These are phyloP conservation scores for Backusella sp. DNA, from an alignment of 192 early-diverging fungal genomes.

Conservation along the genomic window DNA sequence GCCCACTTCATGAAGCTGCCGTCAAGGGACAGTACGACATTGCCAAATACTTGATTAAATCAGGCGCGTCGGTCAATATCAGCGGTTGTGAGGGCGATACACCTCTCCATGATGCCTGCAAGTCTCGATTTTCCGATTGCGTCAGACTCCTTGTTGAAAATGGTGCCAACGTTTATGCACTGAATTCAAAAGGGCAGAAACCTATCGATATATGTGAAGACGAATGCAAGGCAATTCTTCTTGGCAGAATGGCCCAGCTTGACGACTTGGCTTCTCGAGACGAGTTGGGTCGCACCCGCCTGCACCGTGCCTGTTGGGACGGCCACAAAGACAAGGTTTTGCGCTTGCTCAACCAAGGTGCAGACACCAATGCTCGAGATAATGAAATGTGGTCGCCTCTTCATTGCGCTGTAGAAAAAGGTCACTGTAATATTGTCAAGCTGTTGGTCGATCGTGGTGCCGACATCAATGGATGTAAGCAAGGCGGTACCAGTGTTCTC, in stretches of 20 bases:
- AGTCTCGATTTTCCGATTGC: conserved; percentile 45
- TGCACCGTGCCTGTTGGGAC: conserved; percentile 50
- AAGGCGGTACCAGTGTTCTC: conserved; percentile 53
- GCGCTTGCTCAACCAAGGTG: conserved; percentile 57
- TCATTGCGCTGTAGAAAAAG: conserved; percentile 52
- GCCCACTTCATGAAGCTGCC: conserved; percentile 59
- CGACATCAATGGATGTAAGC: conserved; percentile 52
- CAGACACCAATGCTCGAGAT: conserved; percentile 65
- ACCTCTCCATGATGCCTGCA: conserved; percentile 64
- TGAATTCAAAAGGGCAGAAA: conserved; percentile 40
- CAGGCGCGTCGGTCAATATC: conserved; percentile 54
- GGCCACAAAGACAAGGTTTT: conserved; percentile 49
- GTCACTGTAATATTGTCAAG: conserved; percentile 43
- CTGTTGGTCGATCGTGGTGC: conserved; percentile 55
- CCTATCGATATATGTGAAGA: conserved; percentile 49
- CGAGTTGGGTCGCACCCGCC: conserved; percentile 46
- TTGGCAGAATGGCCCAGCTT: conserved; percentile 26
- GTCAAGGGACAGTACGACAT: conserved; percentile 49
- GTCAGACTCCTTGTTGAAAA: conserved; percentile 45
- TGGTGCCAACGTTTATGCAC: conserved; percentile 57
- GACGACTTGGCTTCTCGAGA: conserved; percentile 41
- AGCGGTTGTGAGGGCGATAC: conserved; percentile 66
- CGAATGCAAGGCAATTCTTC: conserved; percentile 39
- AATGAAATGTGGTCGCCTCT: conserved; percentile 63
- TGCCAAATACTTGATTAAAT: conserved; percentile 47